phyloP scores from a whole-genome alignment of 2,329 filamentous ascomycete genomes.

The Penicillium polonicum region DNA sequence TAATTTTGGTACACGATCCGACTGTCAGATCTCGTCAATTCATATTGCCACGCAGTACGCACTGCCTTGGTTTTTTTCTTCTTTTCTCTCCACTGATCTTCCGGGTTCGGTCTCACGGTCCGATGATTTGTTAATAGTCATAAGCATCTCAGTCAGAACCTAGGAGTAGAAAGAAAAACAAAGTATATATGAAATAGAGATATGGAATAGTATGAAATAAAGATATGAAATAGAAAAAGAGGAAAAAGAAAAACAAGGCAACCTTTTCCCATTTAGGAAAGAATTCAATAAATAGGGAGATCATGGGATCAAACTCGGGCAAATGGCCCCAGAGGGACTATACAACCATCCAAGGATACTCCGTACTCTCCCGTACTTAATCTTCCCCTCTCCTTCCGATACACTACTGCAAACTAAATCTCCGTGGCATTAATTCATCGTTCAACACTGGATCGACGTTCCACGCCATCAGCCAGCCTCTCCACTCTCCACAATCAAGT shows the following conservation, averaged over 20 bases:
- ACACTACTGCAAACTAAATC: not conserved
- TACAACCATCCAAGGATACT: too few species aligned
- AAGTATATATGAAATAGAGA: not conserved
- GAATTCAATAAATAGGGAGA: slow-evolving; percentile 4
- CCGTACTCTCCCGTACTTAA: not conserved
- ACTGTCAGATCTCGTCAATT: slow-evolving; percentile 21
- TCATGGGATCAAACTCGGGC: not conserved
- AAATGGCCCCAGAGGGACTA: not conserved
- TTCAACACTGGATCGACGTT: not conserved
- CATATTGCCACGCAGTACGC: slow-evolving; percentile 19
- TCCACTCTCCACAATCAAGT: slow-evolving; percentile 31
- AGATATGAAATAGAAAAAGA: not conserved
- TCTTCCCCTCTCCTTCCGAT: not conserved
- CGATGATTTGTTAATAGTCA: not conserved
- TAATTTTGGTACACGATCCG: slow-evolving; percentile 14
- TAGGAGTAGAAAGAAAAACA: too few species aligned
- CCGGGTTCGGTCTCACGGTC: slow-evolving; percentile 1
- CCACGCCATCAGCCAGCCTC: slow-evolving; percentile 9
- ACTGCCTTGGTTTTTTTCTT: not conserved
- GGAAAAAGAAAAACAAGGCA: not conserved
- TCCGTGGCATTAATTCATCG: slow-evolving; percentile 3
- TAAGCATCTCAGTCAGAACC: slow-evolving; percentile 4
- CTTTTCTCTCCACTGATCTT: slow-evolving; percentile 1
- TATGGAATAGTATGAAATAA: not conserved
- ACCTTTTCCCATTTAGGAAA: slow-evolving; percentile 5